Conservation (phyloP, 331 rosid genomes). For the Malus hybrid region DNA sequence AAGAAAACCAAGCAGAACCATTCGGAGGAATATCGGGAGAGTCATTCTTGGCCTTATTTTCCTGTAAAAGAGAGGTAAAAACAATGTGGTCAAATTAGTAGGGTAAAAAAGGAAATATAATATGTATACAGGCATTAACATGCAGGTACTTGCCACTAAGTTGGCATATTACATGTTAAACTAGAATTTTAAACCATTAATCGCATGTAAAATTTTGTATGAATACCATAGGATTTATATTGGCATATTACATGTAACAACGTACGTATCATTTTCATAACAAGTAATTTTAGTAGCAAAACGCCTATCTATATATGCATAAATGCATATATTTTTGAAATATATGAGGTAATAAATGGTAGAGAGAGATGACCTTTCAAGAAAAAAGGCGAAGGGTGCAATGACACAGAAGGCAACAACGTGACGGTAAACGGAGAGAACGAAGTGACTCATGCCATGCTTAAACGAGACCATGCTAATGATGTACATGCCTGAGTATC, state of each 20-base stretch:
- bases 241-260: not conserved
- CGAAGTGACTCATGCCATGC: conserved; percentile 87
- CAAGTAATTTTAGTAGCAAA: too few species aligned
- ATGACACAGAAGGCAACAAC: conserved; percentile 58
- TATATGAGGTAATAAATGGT: not conserved
- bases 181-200: not conserved
- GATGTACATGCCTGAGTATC: conserved; percentile 86
- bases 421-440: conserved; percentile 85
- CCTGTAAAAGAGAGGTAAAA: conserved; percentile 18
- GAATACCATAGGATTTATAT: too few species aligned
- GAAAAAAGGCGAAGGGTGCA: conserved; percentile 70
- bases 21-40: conserved; percentile 65
- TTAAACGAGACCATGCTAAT: conserved; percentile 90
- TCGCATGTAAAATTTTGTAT: not conserved
- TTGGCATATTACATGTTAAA: not conserved
- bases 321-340: not conserved
- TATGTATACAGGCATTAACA: not conserved
- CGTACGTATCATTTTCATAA: too few species aligned
- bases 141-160: not conserved
- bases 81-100: not conserved
- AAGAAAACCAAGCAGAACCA: conserved; percentile 65
- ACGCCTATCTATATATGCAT: not conserved
- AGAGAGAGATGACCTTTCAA: conserved; percentile 54
- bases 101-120: not conserved
- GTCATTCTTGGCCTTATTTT: conserved; percentile 79